phyloP scores from a whole-genome alignment of 768 basidiomycete species.

The Paxillus involutus region DNA sequence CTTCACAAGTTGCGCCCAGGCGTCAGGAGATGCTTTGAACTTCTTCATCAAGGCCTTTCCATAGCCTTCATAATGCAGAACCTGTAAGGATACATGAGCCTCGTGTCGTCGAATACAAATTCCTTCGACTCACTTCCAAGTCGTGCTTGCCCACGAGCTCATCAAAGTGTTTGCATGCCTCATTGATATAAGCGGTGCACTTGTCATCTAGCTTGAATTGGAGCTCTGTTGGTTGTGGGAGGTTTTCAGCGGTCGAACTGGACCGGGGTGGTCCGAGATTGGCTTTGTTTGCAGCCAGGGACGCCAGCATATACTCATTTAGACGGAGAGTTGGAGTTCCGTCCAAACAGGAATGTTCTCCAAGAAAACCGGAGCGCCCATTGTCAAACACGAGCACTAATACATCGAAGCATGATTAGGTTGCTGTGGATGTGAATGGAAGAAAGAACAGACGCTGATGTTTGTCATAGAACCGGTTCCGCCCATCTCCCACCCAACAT shows the following conservation, averaged over 20 bases:
- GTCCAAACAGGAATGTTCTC: conserved; percentile 88
- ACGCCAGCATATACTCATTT: conserved; percentile 90
- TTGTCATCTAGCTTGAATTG: conserved; percentile 63
- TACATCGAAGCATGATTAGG: conserved; percentile 3
- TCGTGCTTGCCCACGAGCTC: conserved; percentile 77
- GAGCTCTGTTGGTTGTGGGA: conserved; percentile 66
- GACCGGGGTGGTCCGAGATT: conserved; percentile 63
- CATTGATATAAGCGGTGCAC: conserved; percentile 50
- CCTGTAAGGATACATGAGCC: conserved; percentile 37
- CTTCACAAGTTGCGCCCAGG: conserved; percentile 93
- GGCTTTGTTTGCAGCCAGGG: conserved; percentile 69
- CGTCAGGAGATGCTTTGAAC: conserved; percentile 85
- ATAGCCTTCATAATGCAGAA: conserved; percentile 84
- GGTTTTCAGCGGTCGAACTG: conserved; percentile 32
- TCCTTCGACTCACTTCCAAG: conserved; percentile 53
- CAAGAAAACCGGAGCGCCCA: conserved; percentile 91
- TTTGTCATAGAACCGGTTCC: conserved; percentile 95
- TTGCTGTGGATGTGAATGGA: not conserved
- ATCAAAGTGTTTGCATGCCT: conserved; percentile 69
- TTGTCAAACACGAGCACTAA: conserved; percentile 95
- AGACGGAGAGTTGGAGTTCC: conserved; percentile 93
- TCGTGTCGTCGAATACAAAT: not conserved
- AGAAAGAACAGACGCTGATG: conserved; percentile 69
- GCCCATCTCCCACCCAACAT: conserved; percentile 87
- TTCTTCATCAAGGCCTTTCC: conserved; percentile 87